Conservation (phyloP, 805 yeast species). For the Isabelozyma rhagii region DNA sequence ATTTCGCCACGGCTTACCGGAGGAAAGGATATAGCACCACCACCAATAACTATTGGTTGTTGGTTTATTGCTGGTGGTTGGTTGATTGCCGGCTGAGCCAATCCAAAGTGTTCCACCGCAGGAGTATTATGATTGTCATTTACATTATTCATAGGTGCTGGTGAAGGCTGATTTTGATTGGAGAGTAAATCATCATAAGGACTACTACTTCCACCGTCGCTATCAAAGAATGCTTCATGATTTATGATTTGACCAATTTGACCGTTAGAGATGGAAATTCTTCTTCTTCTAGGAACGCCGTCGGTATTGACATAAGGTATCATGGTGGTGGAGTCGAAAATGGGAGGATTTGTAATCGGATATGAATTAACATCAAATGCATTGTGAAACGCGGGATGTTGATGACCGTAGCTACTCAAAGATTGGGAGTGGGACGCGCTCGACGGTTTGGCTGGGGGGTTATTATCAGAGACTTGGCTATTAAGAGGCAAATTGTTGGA, state of each 20-base stretch:
- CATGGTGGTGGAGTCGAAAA: conserved; percentile 42
- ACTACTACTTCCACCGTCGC: conserved; percentile 11
- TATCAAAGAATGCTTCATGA: conserved; percentile 37
- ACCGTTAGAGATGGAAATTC: conserved; percentile 81
- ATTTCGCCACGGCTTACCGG: not conserved
- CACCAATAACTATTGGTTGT: conserved; percentile 1
- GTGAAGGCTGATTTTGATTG: not conserved
- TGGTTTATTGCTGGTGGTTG: conserved; percentile 9
- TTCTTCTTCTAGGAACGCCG: conserved; percentile 46
- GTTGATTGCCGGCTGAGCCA: conserved; percentile 2
- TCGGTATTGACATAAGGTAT: conserved; percentile 29
- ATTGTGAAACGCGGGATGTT: conserved; percentile 20
- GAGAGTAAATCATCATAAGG: conserved; percentile 17
- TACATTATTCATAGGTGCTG: not conserved
- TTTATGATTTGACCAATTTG: conserved; percentile 73
- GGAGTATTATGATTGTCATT: not conserved
- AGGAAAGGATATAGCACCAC: conserved; percentile 10
- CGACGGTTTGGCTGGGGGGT: not conserved
- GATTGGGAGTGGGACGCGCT: not conserved
- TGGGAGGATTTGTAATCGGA: conserved; percentile 47
- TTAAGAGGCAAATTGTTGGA: not conserved
- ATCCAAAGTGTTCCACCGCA: not conserved
- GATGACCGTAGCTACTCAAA: conserved; percentile 4
- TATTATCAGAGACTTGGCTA: not conserved
- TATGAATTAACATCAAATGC: conserved; percentile 38